Base-by-base conservation (phyloP, 2,329 filamentous ascomycete species). In the Fusarium phyllophilum region DNA sequence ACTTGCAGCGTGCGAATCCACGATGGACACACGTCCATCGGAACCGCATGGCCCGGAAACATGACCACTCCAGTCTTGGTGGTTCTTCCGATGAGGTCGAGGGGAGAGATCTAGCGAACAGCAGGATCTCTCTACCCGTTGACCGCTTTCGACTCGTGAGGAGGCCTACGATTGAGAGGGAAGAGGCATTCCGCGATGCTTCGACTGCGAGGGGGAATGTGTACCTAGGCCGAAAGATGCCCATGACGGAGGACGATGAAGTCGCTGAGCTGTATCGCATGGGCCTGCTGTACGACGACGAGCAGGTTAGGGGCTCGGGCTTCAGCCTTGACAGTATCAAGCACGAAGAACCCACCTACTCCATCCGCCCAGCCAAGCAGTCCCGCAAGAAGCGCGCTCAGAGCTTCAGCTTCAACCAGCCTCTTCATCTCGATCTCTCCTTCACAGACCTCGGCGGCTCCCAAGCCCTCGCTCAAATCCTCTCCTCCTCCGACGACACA, bases 111-210 rank as follows among this genome's bases (percentile, higher is more conserved):
- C 78, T 85, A 24, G 83, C 83, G 2, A 77, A 75, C 24, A 82
- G 81, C 65, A 71, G 76, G 44, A 68, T 82, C n/a, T 76, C 78
- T n/a, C 78, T 84, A 6, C 83, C 84, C 5, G 79, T 81, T 38
- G 84, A 85, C 66, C 66, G 76, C 41, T 75, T 72, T 20, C 78
- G 79, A 20, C 79, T 82, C 33, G 68, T 68, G n/a, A 81, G 83
- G 14, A 79, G 78, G 14, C 85, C 85, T 5, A 82, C 81, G 2
- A 81, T 87, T 29, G 85, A 86, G 70, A 79, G 86, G 15, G 82
- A 87, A 73, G 84, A 86, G 48, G 86, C 86, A 11, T 87, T 87
- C 45, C 79, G 83, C 49, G 84, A 85, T 51, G 78, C 79, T 8
- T 78, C 79, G 26, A 86, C 84, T 0, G 70, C 79, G 57, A 85